Base-by-base conservation (phyloP, 1,284 basidiomycete genomes). In the Microbotryum intermedium region DNA sequence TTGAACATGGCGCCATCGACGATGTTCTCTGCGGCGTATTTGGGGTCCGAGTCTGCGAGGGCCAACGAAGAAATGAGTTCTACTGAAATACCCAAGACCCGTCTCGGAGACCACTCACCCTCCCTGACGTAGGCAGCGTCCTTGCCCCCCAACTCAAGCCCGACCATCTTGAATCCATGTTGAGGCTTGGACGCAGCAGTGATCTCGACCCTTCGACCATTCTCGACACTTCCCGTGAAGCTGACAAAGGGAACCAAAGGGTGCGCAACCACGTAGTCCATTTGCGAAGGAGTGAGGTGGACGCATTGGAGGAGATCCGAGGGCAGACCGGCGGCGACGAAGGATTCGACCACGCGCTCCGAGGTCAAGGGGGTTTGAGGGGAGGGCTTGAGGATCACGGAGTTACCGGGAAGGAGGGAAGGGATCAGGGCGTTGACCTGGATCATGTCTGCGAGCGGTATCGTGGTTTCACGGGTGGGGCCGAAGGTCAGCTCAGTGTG, bases 1-100 rank as follows among this genome's bases (percentile, higher is more conserved):
- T 97, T 97, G 80, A 91, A 97, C 77, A 93, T 84, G 29, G 90
- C 87, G 82, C 91, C 93, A 76, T 97, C 93, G 3, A 70, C 91
- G 11, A 97, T 81, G 72, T 97, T 86, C 26, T 82, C 81, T 3
- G 84, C 86, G 0, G 90, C 87, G 73, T 87, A 95, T 39, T 83
- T 81, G 6, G 94, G 72, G 75, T 97, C 84, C 1, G 87, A 91
- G 72, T 97, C 92, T 67, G 55, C 42, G 20, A 11, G 53, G 30
- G 29, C 29, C 43, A 10, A 4, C 3, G 34, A 45, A 20, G 16
- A 16, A 44, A 26, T n/a, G 42, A 5, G 13, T 9, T 23, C 30
- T 10, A 23, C 20, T 2, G 8, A 20, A 30, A 45, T 44, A 39
- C 16, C 8, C 3, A 20, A 51, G 9, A 23, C 18, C 21, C 13